Evolutionary conservation across 345 rosid species (phyloP), one percentile per base, ranked within the genome.

Genomic region (Nephelium lappaceum): DNA sequence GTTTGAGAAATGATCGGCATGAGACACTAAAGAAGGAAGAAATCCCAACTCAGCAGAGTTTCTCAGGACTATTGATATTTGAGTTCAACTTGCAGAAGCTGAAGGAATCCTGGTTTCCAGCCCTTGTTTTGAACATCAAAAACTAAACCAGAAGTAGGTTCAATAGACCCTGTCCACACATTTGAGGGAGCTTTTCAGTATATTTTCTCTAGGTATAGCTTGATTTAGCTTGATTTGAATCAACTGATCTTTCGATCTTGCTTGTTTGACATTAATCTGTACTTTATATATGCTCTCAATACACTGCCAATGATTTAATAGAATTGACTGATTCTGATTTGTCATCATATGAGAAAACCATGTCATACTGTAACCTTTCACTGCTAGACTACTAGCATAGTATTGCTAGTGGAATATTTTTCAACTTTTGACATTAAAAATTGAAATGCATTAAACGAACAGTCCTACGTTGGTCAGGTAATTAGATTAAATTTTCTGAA

Each of bases 381-480:
- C 36, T 6, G 16, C 36, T 31, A 31, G 36, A 31, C 36, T 31
- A 31, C 5, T 27, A 63, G 4, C 11, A 63, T 27, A 27, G 27
- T 63, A 63, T 12, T 11, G 41, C 14, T 14, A 14, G 5, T 64
- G 5, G 19, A 64, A 25, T 9, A 41, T 41, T 41, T 41, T 41
- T 41, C 9, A 57, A 57, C 62, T 31, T 14, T 21, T 53, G n/a
- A 14, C 8, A 57, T 57, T 57, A 8, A 15, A 15, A 15, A 14
- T 57, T 57, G 8, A 45, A 38, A 42, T 6, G 27, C 19, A n/a
- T n/a, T n/a, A 9, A 68, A 11, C 72, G 42, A 68, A 68, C 72
- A 68, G 72, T 68, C 55, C 24, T 67, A 42, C 10, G 55, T 14
- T 67, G 36, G 70, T 38, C 47, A 38, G 39, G 70, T 38, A 66